Percentiles rank a stretch among this genome's conserved stretches.
These are phyloP conservation scores for Sarocladium kiliense DNA, from an alignment of 2,329 filamentous ascomycete species.

Conservation along the genomic window DNA sequence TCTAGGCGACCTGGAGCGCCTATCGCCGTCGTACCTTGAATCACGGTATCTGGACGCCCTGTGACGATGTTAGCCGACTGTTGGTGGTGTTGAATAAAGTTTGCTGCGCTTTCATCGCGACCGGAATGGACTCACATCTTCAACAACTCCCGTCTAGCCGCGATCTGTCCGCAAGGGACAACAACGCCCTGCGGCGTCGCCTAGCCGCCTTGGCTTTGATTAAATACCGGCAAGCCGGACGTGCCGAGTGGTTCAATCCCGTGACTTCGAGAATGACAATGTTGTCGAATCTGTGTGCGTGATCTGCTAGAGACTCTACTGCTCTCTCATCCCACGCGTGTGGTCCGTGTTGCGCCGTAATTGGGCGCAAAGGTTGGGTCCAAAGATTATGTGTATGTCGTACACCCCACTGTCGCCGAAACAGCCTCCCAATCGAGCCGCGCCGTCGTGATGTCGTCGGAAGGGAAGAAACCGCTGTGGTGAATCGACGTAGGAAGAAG, in stretches of 20 bases:
- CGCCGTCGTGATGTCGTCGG: constrained; percentile 2
- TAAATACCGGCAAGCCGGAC: not conserved
- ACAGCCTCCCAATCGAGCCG: not conserved
- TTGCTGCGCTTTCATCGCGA: not conserved
- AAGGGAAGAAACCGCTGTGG: not conserved
- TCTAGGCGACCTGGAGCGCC: constrained; percentile 59
- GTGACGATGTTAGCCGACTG: constrained; percentile 10
- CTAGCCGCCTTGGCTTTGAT: constrained; percentile 2
- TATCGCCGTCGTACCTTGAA: constrained; percentile 57
- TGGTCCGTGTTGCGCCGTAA: no score
- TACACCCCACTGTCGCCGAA: not conserved
- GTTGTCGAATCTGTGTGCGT: not conserved
- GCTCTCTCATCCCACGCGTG: not conserved
- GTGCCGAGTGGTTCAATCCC: not conserved
- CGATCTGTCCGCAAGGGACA: not conserved
- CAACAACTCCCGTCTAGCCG: not conserved
- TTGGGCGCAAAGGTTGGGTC: not conserved
- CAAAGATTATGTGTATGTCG: not conserved
- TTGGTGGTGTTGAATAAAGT: not conserved
- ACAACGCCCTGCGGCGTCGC: not conserved
- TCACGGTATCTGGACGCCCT: constrained; percentile 46
- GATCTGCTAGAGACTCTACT: not conserved
- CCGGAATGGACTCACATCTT: not conserved
- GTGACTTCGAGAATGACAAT: not conserved
- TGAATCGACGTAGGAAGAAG: constrained; percentile 1